Evolutionary conservation across 768 basidiomycete genomes (phyloP).

Genomic region (Leccinum boreale): DNA sequence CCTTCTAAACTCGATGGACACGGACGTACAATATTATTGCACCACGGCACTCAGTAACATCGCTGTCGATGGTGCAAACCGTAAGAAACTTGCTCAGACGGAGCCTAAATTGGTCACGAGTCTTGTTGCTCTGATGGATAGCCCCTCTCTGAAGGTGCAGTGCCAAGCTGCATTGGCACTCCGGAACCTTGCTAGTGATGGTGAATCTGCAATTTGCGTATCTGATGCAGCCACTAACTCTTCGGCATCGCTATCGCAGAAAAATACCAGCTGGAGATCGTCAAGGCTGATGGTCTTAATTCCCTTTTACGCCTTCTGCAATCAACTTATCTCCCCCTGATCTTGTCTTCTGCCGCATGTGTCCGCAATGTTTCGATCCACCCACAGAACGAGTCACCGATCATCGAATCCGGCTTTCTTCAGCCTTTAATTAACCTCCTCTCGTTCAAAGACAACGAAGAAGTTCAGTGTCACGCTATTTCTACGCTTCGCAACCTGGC

Average conservation of each 20-base stretch:
- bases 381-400: constrained; percentile 97
- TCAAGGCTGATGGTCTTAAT: constrained; percentile 89
- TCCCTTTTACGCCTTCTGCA: constrained; percentile 92
- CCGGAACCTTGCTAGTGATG: constrained; percentile 95
- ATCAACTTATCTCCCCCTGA: constrained; percentile 95
- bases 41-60: constrained; percentile 98
- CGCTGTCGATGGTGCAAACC: constrained; percentile 92
- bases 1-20: constrained; percentile 91
- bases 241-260: constrained; percentile 45
- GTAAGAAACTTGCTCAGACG: constrained; percentile 90
- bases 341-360: constrained; percentile 96
- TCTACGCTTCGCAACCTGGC: constrained; percentile 95
- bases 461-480: constrained; percentile 99
- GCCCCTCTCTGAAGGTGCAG: constrained; percentile 95
- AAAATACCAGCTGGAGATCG: constrained; percentile 98
- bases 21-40: constrained; percentile 99
- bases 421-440: constrained; percentile 94
- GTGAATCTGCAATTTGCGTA: constrained; percentile 36
- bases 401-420: constrained; percentile 97
- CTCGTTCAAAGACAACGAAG: constrained; percentile 99
- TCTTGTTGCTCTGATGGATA: constrained; percentile 94
- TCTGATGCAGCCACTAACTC: constrained; percentile 18
- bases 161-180: constrained; percentile 97
- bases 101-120: constrained; percentile 95
- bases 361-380: constrained; percentile 99